Conservation (phyloP, 345 rosid species). For the Melaleuca alternifolia region DNA sequence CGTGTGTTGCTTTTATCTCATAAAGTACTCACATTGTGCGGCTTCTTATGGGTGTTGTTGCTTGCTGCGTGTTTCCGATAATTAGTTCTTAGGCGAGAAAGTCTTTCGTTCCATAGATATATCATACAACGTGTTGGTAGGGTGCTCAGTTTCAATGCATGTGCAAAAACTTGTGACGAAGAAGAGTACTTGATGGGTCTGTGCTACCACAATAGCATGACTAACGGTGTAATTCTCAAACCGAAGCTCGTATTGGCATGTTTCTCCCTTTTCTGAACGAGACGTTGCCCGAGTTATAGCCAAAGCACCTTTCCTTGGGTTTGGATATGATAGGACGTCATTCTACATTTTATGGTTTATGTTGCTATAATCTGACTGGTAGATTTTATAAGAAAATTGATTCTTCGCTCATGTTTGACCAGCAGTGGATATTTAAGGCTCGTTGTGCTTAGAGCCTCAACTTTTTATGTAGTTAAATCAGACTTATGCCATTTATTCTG, state of each 20-base stretch:
- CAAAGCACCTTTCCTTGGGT: neutral
- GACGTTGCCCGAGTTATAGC: neutral
- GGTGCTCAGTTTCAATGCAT: neutral
- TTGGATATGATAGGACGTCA: neutral
- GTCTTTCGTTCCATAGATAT: neutral
- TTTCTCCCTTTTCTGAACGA: neutral
- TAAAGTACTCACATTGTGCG: neutral
- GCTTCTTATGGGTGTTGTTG: neutral
- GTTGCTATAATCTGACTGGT: neutral
- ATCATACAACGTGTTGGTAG: neutral
- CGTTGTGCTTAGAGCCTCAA: neutral
- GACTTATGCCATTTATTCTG: neutral
- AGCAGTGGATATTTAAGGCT: neutral
- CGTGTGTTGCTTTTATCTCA: neutral
- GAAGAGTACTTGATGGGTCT: neutral
- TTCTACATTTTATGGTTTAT: neutral
- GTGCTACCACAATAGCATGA: neutral
- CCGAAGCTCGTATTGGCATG: neutral
- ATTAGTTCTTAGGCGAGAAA: neutral
- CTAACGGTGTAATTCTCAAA: neutral
- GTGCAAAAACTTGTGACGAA: neutral
- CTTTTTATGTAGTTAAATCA: neutral
- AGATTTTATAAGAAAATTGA: neutral
- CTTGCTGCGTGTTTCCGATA: neutral
- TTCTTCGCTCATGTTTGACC: neutral